phyloP scores from a whole-genome alignment of 257 asterid genomes.

The Solanum dulcamara region DNA sequence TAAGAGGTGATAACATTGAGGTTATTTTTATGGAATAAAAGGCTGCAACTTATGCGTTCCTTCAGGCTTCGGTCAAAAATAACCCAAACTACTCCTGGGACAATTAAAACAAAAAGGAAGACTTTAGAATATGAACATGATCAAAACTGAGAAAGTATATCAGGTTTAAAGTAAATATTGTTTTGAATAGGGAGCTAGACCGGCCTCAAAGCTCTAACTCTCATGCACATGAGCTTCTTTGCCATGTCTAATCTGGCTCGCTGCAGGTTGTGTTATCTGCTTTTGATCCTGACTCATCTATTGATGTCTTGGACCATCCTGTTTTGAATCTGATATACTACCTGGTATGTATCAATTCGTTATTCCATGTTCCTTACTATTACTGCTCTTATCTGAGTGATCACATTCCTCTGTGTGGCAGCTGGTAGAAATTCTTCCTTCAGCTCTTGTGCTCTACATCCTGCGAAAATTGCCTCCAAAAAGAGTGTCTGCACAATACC shows the following conservation, averaged over 20 bases:
- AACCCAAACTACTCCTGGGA: background rate
- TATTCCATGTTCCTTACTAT: background rate
- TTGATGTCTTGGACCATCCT: conserved; percentile 82
- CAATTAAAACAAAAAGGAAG: background rate
- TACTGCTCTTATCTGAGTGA: background rate
- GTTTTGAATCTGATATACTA: conserved; percentile 65
- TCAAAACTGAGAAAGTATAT: background rate
- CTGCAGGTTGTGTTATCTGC: conserved; percentile 77
- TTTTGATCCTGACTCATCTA: conserved; percentile 61
- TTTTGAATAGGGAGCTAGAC: background rate
- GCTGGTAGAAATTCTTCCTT: conserved; percentile 67
- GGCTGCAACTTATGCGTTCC: background rate
- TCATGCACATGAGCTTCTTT: background rate
- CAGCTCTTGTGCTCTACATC: conserved; percentile 65
- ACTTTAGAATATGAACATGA: background rate
- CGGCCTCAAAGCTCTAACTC: background rate
- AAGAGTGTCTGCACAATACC: conserved; percentile 42
- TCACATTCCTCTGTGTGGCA: background rate
- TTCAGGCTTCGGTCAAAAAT: background rate
- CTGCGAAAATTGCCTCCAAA: conserved; percentile 65
- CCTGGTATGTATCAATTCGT: conserved; percentile 30
- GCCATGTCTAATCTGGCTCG: background rate
- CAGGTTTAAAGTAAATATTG: background rate
- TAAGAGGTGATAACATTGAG: background rate
- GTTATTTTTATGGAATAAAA: background rate